Conservation (phyloP, 2,329 filamentous ascomycete species). For the Cercospora citrullina region DNA sequence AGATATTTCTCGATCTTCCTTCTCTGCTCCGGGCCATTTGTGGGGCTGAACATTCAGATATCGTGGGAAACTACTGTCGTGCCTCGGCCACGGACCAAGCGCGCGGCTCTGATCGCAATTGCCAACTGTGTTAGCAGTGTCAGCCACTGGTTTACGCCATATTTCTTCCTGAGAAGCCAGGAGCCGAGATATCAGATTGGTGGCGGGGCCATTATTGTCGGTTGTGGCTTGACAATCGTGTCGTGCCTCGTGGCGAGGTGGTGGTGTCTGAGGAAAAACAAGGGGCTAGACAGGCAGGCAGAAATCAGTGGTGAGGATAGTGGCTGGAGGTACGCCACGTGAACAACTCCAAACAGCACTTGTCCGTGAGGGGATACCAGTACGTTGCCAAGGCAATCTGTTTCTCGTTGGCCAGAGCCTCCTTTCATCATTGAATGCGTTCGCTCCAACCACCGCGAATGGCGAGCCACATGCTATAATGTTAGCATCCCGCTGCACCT, state of each 20-base stretch:
- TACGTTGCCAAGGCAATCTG: not conserved
- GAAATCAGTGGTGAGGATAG: constrained; percentile 18
- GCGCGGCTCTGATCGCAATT: constrained; percentile 15
- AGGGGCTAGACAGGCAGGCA: constrained; percentile 17
- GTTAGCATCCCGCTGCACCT: not conserved
- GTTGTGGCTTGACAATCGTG: constrained; percentile 20
- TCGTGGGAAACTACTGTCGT: constrained; percentile 18
- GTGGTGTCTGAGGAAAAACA: constrained; percentile 22
- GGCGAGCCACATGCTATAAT: not conserved
- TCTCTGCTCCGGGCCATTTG: constrained; percentile 13
- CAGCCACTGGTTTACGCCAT: constrained; percentile 23
- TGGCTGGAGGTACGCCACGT: constrained; percentile 20
- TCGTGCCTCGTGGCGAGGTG: constrained; percentile 18
- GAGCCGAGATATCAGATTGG: constrained; percentile 23
- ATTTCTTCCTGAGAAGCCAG: constrained; percentile 20
- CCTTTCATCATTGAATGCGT: not conserved
- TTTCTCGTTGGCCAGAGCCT: not conserved
- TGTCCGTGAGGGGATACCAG: not conserved
- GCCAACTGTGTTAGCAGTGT: constrained; percentile 15
- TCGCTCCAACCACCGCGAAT: not conserved
- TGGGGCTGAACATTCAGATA: constrained; percentile 15
- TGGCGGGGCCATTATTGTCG: constrained; percentile 21
- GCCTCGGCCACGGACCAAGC: constrained; percentile 11
- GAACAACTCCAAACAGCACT: not conserved
- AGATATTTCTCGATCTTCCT: constrained; percentile 16